Conservation (phyloP, 179 eudicot species). For the Actinidia arguta region DNA sequence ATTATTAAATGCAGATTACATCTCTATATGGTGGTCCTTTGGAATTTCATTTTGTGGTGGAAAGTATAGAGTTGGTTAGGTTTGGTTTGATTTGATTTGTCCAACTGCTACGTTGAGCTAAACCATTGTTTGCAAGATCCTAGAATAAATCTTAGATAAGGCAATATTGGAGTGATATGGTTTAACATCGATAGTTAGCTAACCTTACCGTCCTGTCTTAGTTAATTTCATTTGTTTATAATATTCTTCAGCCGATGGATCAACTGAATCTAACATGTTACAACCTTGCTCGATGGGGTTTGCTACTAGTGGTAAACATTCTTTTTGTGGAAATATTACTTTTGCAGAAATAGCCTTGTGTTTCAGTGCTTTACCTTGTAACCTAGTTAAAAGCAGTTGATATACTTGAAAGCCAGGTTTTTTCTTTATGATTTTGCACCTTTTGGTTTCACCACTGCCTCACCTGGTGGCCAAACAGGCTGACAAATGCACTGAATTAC, state of each 20-base stretch:
- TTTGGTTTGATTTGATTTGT: background rate
- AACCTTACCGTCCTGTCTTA: background rate
- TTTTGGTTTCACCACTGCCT: background rate
- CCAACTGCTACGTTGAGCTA: slow-evolving; percentile 7
- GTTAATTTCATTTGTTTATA: background rate
- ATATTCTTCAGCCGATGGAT: background rate
- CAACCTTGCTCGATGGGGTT: slow-evolving; percentile 99
- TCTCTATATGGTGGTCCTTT: slow-evolving; percentile 90
- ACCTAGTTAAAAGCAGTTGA: background rate
- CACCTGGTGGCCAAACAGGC: background rate
- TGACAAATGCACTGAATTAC: background rate
- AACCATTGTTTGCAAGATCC: slow-evolving; percentile 2
- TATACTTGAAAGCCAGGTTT: background rate
- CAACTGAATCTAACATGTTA: background rate
- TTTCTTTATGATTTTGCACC: background rate
- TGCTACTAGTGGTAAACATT: slow-evolving; percentile 82
- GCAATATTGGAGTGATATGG: background rate
- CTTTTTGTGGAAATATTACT: slow-evolving; percentile 79
- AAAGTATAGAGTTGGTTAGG: slow-evolving; percentile 60
- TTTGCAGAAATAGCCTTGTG: slow-evolving; percentile 85
- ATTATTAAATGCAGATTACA: slow-evolving; percentile 70
- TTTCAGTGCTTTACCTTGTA: slow-evolving; percentile 14
- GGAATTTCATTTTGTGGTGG: slow-evolving; percentile 93
- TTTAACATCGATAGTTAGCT: slow-evolving; percentile 15
- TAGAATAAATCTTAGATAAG: background rate